These are phyloP conservation scores for Houttuynia cordata DNA, from an alignment of 164 flowering plant genomes.

Conservation along the genomic window DNA sequence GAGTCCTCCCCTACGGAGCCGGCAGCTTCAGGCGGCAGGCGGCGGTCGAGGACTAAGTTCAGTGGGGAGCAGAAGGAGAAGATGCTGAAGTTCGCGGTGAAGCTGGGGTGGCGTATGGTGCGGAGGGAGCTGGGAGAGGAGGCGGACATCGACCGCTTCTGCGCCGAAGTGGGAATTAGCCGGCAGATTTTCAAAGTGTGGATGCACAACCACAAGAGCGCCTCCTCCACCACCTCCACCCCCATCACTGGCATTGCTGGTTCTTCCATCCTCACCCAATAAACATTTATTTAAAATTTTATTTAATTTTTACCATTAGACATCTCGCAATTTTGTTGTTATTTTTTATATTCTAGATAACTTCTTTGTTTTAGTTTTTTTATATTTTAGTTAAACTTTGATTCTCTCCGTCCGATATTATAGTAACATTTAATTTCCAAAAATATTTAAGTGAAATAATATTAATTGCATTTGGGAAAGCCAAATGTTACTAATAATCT, in stretches of 20 bases:
- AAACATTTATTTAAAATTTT: too few species aligned
- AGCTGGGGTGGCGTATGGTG: slow-evolving; percentile 21
- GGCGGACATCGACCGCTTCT: slow-evolving; percentile 15
- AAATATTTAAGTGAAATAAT: too few species aligned
- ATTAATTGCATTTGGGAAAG: too few species aligned
- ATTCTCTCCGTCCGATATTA: too few species aligned
- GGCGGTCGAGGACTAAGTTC: slow-evolving; percentile 18
- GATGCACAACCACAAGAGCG: slow-evolving; percentile 26
- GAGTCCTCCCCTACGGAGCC: slow-evolving; percentile 3
- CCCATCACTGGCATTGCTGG: background rate
- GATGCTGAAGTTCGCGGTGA: slow-evolving; percentile 22
- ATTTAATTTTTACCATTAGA: too few species aligned
- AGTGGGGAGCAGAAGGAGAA: slow-evolving; percentile 21
- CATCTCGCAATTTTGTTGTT: too few species aligned
- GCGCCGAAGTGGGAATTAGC: slow-evolving; percentile 15
- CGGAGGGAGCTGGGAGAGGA: slow-evolving; percentile 14
- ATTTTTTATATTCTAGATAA: too few species aligned
- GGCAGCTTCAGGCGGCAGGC: background rate
- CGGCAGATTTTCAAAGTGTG: slow-evolving; percentile 26
- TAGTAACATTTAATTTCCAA: too few species aligned
- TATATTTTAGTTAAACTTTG: too few species aligned
- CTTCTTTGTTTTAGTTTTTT: too few species aligned
- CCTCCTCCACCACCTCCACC: slow-evolving; percentile 8
- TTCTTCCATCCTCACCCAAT: background rate
- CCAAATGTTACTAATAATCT: too few species aligned